Evolutionary conservation across 2,329 filamentous ascomycete genomes (phyloP).

Genomic region (Balansia obtecta): DNA sequence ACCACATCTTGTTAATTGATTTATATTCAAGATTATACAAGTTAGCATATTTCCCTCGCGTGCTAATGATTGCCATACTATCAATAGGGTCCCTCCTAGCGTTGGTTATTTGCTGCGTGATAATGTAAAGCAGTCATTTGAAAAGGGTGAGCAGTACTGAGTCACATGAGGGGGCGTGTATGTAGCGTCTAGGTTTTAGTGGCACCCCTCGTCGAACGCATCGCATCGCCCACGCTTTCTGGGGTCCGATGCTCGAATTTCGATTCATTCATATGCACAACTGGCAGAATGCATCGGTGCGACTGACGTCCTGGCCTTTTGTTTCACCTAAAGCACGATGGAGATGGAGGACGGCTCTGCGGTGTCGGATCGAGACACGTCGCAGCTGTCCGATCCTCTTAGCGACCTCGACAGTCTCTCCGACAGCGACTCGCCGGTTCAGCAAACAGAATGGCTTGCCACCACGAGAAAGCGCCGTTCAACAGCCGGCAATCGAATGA

Average conservation of each 20-base stretch:
- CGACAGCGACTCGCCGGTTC: slow-evolving; percentile 23
- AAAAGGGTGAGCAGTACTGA: neutral
- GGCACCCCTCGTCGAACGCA: neutral
- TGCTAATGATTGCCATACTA: too few species aligned
- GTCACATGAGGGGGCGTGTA: neutral
- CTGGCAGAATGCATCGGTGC: neutral
- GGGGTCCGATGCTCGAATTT: neutral
- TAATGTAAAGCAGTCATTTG: neutral
- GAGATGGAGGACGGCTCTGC: slow-evolving; percentile 19
- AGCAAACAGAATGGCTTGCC: slow-evolving; percentile 53
- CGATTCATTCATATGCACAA: neutral
- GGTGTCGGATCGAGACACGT: slow-evolving; percentile 20
- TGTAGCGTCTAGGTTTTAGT: neutral
- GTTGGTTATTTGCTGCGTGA: neutral
- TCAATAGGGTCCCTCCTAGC: too few species aligned
- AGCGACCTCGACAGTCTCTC: slow-evolving; percentile 17
- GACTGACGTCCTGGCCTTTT: neutral
- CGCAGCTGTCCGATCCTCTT: slow-evolving; percentile 18
- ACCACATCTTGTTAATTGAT: too few species aligned
- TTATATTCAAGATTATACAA: too few species aligned
- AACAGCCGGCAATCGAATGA: slow-evolving; percentile 77
- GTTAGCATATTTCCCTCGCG: too few species aligned
- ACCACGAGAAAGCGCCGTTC: slow-evolving; percentile 63
- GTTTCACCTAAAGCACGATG: slow-evolving; percentile 13
- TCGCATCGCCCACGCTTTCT: neutral